Evolutionary conservation across 2,329 filamentous ascomycete genomes (phyloP).

Genomic region (Cordyceps pruinosa): DNA sequence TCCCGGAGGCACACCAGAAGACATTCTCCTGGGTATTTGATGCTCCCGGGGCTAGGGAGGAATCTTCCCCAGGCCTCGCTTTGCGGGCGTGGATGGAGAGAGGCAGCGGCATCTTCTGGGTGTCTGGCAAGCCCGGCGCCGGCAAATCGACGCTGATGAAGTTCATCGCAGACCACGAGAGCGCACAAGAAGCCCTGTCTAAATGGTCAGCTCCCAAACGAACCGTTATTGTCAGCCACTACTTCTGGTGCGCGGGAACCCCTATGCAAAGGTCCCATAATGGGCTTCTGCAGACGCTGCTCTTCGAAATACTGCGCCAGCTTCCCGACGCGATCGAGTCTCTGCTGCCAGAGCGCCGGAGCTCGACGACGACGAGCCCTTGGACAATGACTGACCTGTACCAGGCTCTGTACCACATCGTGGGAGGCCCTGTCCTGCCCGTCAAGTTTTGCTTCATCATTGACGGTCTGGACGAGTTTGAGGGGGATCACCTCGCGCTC

Average conservation of each 20-base stretch:
- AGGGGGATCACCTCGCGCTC: conserved; percentile 8
- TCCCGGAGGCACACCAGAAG: conserved; percentile 7
- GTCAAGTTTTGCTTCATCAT: conserved; percentile 15
- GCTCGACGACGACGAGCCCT: background rate
- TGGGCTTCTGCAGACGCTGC: conserved; percentile 28
- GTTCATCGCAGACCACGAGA: conserved; percentile 26
- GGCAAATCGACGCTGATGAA: conserved; percentile 44
- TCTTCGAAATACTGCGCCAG: conserved; percentile 13
- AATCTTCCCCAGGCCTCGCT: background rate
- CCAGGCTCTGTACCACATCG: background rate
- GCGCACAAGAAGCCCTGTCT: conserved; percentile 22
- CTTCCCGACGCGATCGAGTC: background rate
- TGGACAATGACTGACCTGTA: background rate
- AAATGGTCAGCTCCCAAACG: conserved; percentile 26
- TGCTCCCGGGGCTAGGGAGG: background rate
- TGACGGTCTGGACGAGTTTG: conserved; percentile 19
- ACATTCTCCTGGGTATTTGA: conserved; percentile 12
- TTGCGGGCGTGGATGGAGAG: conserved; percentile 19
- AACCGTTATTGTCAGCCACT: conserved; percentile 29
- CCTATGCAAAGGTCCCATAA: conserved; percentile 32
- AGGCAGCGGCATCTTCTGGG: conserved; percentile 25
- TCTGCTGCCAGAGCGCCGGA: background rate
- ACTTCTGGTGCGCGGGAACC: conserved; percentile 35
- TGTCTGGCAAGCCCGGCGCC: conserved; percentile 38
- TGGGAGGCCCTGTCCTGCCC: background rate